These are phyloP conservation scores for Apiotrichum mycotoxinovorans DNA, from an alignment of 1,284 basidiomycete genomes.

Conservation along the genomic window DNA sequence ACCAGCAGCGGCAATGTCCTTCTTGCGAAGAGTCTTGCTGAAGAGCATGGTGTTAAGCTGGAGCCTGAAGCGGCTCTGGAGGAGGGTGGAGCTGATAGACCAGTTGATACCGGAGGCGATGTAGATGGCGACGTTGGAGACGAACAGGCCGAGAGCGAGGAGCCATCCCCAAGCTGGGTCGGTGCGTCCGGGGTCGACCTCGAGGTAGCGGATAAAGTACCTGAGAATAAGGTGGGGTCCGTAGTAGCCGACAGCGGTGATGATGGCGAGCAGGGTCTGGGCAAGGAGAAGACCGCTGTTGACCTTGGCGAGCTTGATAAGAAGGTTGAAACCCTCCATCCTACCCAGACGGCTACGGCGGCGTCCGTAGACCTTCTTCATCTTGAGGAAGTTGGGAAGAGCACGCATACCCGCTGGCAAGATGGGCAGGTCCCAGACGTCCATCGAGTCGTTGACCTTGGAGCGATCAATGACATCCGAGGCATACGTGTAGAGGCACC, in stretches of 20 bases:
- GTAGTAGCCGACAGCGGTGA: slow-evolving; percentile 70
- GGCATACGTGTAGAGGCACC: slow-evolving; percentile 73
- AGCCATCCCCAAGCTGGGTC: slow-evolving; percentile 52
- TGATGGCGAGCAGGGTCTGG: slow-evolving; percentile 59
- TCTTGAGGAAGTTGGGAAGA: slow-evolving; percentile 33
- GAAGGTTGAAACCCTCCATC: slow-evolving; percentile 44
- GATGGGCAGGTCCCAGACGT: slow-evolving; percentile 80
- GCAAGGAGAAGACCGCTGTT: slow-evolving; percentile 43
- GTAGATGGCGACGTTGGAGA: slow-evolving; percentile 60
- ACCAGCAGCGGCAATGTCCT: slow-evolving; percentile 63
- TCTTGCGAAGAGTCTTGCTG: slow-evolving; percentile 81
- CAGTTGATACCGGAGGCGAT: slow-evolving; percentile 46
- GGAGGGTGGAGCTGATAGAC: slow-evolving; percentile 43
- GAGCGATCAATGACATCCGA: slow-evolving; percentile 79
- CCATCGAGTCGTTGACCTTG: slow-evolving; percentile 65
- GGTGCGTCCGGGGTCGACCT: slow-evolving; percentile 56
- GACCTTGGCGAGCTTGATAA: slow-evolving; percentile 44
- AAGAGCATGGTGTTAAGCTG: slow-evolving; percentile 84
- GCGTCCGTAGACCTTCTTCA: slow-evolving; percentile 40
- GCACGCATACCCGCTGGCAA: slow-evolving; percentile 66
- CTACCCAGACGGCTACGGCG: slow-evolving; percentile 30
- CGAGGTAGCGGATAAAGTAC: slow-evolving; percentile 67
- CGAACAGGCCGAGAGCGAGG: slow-evolving; percentile 59
- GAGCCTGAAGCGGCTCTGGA: slow-evolving; percentile 59
- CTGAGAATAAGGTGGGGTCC: slow-evolving; percentile 71